Percentiles rank a stretch among this genome's conserved stretches.
These are phyloP conservation scores for Fraxinus floribunda DNA, from an alignment of 305 asterid genomes.

Conservation along the genomic window DNA sequence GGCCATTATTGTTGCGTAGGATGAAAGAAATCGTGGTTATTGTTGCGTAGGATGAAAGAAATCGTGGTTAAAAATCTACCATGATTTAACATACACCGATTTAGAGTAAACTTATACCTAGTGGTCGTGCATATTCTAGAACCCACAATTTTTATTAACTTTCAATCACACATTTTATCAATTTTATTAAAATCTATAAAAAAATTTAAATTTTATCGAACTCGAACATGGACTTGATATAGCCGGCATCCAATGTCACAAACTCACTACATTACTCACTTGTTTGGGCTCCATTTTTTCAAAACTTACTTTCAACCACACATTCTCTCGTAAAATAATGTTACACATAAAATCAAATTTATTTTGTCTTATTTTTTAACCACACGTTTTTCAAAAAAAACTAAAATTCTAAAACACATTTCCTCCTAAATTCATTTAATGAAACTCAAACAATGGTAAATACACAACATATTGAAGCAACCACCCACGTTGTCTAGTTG, in stretches of 20 bases:
- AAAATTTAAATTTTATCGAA: no score
- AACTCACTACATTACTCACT: not conserved
- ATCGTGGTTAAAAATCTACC: no score
- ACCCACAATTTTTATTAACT: no score
- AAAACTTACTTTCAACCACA: no score
- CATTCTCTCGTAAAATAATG: not conserved
- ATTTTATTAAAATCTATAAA: not conserved
- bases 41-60: not conserved
- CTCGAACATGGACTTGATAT: no score
- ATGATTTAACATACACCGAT: no score
- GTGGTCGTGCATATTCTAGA: no score
- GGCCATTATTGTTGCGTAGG: not conserved
- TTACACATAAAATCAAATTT: no score
- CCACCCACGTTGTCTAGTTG: not conserved
- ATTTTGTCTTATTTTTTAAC: no score
- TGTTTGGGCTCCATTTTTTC: not conserved
- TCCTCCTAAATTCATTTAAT: not conserved
- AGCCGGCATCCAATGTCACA: not conserved
- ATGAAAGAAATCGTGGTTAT: no score
- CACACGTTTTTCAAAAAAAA: not conserved
- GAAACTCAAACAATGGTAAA: not conserved
- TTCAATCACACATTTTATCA: no score
- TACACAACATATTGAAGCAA: not conserved
- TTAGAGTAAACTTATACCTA: not conserved
- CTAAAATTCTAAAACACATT: not conserved